Evolutionary conservation across 495 filamentous ascomycete species (phyloP).

Genomic region (Aspergillus biplanus): DNA sequence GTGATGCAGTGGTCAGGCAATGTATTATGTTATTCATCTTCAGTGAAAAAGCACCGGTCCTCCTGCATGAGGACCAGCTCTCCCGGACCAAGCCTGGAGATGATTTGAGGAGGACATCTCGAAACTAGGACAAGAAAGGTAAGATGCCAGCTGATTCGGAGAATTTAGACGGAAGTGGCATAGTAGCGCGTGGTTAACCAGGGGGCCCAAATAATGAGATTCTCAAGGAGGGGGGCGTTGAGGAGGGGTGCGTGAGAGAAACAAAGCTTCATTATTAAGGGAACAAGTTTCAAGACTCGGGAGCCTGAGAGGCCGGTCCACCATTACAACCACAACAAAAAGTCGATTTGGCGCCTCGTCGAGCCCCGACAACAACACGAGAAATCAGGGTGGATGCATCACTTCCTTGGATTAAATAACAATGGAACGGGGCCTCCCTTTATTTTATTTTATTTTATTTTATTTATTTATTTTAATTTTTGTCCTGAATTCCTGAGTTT

Average conservation of each 20-base stretch:
- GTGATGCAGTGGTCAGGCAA: too few species aligned
- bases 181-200: constrained; percentile 13
- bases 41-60: background rate
- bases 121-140: constrained; percentile 14
- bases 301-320: constrained; percentile 17
- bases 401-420: constrained; percentile 17
- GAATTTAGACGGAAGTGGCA: constrained; percentile 18
- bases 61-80: constrained; percentile 12
- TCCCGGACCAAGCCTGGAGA: constrained; percentile 1
- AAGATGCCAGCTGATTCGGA: constrained; percentile 15
- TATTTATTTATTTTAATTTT: constrained; percentile 7
- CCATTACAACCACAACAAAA: constrained; percentile 19
- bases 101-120: background rate
- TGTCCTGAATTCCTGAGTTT: background rate
- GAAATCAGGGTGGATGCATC: constrained; percentile 26
- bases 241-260: background rate
- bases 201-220: background rate
- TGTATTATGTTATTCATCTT: background rate
- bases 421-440: constrained; percentile 5
- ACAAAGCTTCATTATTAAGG: constrained; percentile 17
- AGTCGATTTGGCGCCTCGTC: constrained; percentile 22
- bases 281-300: constrained; percentile 19
- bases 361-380: constrained; percentile 18
- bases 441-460: constrained; percentile 4
- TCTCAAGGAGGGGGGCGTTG: background rate